Conservation (phyloP, 106 monocot genomes). For the Phalaenopsis equestris region DNA sequence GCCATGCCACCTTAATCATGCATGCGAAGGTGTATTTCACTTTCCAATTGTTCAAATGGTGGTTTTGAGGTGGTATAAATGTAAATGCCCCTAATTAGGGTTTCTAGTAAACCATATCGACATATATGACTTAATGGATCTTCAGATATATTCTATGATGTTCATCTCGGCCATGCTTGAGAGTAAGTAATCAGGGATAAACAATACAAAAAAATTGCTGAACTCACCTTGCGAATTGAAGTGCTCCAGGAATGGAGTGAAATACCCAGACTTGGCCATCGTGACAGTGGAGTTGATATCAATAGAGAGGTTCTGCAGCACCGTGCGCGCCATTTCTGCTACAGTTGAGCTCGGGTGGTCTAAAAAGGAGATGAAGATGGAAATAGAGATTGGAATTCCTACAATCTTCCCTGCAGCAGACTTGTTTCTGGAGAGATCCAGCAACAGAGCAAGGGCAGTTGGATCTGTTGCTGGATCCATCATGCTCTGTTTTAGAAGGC, state of each 20-base stretch:
- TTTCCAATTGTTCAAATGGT: too few species aligned
- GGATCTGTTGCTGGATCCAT: neutral
- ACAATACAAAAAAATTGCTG: neutral
- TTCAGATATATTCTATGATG: too few species aligned
- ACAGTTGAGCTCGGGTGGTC: neutral
- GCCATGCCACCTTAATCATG: too few species aligned
- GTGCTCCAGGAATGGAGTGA: constrained; percentile 7
- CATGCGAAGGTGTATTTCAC: too few species aligned
- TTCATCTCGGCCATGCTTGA: too few species aligned
- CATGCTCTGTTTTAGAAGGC: constrained; percentile 7
- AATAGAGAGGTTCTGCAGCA: constrained; percentile 8
- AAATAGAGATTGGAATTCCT: constrained; percentile 6
- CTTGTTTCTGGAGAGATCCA: constrained; percentile 10
- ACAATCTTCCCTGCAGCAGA: constrained; percentile 1
- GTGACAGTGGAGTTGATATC: neutral
- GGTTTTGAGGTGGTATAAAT: too few species aligned
- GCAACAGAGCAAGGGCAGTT: constrained; percentile 4
- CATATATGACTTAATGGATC: too few species aligned
- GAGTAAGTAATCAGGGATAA: too few species aligned
- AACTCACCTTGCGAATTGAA: constrained; percentile 15
- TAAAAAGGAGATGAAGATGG: constrained; percentile 12
- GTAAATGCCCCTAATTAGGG: too few species aligned
- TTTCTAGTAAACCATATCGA: too few species aligned
- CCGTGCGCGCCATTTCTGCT: neutral
- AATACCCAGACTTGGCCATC: constrained; percentile 10